Percentiles rank a stretch among this genome's conserved stretches.
Conservation (phyloP, 108 stramenopile species). For the Hondaea fermentalgiana region DNA sequence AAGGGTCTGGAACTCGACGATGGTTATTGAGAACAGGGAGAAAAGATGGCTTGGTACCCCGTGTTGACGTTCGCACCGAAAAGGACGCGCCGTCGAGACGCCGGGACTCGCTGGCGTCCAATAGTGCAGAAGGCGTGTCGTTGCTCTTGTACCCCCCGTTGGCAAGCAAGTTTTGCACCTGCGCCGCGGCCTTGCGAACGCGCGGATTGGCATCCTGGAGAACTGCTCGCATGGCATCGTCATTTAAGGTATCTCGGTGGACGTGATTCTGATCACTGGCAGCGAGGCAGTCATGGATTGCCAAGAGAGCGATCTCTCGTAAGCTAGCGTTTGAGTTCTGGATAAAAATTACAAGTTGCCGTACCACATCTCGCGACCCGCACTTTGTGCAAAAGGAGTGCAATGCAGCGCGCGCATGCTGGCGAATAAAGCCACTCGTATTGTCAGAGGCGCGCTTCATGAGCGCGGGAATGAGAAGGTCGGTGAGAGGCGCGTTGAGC, state of each 20-base stretch:
- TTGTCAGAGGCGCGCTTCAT: slow-evolving; percentile 1
- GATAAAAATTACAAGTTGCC: not conserved
- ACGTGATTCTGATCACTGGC: not conserved
- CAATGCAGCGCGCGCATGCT: not conserved
- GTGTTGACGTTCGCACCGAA: too few relatives aligned
- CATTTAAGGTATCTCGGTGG: not conserved
- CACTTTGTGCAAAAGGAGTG: slow-evolving; percentile 12
- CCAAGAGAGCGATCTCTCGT: not conserved
- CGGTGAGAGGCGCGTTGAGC: not conserved
- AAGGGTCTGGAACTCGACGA: too few relatives aligned
- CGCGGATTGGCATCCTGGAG: not conserved
- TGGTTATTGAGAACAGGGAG: too few relatives aligned
- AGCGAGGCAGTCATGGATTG: not conserved
- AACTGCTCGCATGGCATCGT: not conserved
- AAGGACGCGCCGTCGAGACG: not conserved
- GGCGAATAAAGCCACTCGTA: not conserved
- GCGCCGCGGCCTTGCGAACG: not conserved
- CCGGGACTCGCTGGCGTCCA: not conserved
- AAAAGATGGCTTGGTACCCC: too few relatives aligned
- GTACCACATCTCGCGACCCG: not conserved
- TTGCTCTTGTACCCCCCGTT: not conserved
- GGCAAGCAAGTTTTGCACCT: not conserved
- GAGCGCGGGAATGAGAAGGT: not conserved
- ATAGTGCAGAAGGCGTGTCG: not conserved
- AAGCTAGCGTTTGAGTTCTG: not conserved